A percentile compares a stretch with the other conserved stretches of the same genome.
Conservation (phyloP, 352 stramenopile species). For the Globisporangium okanoganense region DNA sequence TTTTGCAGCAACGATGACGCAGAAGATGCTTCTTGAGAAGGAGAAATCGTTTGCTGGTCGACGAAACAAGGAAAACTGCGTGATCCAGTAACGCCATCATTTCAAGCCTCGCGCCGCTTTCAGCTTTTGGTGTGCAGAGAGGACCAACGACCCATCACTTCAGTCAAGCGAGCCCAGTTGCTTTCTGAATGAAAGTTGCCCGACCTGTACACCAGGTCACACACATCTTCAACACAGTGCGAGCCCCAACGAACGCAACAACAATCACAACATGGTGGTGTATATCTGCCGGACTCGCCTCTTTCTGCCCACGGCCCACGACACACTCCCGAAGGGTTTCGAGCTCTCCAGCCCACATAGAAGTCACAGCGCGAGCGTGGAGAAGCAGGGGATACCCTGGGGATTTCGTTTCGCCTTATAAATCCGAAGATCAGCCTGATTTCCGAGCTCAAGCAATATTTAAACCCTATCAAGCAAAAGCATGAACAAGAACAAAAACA, state of each 20-base stretch:
- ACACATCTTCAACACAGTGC: neutral
- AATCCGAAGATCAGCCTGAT: neutral
- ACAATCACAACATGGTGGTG: constrained; percentile 8
- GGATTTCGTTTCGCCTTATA: neutral
- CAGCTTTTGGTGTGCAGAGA: neutral
- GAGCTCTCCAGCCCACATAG: constrained; percentile 1
- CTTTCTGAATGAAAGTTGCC: neutral
- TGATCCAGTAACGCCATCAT: constrained; percentile 42
- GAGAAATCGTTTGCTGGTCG: constrained; percentile 68
- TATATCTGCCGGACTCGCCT: constrained; percentile 8
- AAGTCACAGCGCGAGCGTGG: constrained; percentile 5
- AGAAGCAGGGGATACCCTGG: neutral
- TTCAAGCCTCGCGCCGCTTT: neutral
- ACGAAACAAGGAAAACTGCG: constrained; percentile 79
- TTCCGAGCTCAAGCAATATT: constrained; percentile 7
- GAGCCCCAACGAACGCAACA: constrained; percentile 1
- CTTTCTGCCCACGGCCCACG: neutral
- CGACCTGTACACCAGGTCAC: constrained; percentile 4
- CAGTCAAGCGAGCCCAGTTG: neutral
- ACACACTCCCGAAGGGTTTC: neutral
- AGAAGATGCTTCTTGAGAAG: constrained; percentile 77
- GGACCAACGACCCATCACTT: neutral
- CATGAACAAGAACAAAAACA: constrained; percentile 1
- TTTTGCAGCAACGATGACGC: constrained; percentile 55
- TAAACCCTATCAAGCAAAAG: neutral